A percentile compares a stretch with the other conserved stretches of the same genome.
Evolutionary conservation across 495 filamentous ascomycete species (phyloP).

Genomic region (Tuber calosporum): DNA sequence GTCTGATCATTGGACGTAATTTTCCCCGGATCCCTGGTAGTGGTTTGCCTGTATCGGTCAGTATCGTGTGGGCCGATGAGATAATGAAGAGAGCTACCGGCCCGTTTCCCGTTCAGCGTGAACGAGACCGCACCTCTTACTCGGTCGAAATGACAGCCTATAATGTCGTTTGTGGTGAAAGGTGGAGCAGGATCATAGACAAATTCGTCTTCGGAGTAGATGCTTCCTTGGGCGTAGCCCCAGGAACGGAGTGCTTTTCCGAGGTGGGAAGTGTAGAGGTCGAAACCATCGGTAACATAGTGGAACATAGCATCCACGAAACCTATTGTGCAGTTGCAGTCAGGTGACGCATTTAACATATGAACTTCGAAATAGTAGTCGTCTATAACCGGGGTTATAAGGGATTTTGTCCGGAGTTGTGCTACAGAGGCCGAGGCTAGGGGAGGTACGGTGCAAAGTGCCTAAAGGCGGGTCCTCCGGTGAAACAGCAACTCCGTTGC

Average conservation of each 20-base stretch:
- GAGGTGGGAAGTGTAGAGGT: background rate
- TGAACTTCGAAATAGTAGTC: slow-evolving; percentile 14
- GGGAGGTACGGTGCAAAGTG: too few relatives aligned
- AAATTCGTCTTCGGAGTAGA: background rate
- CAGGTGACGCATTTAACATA: background rate
- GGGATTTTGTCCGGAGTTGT: background rate
- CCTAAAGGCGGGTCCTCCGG: too few relatives aligned
- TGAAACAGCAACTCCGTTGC: too few relatives aligned
- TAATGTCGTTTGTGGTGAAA: background rate
- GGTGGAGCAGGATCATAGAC: background rate
- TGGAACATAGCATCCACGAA: background rate
- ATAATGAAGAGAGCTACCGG: slow-evolving; percentile 9
- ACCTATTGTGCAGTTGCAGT: background rate
- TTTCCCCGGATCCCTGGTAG: slow-evolving; percentile 13
- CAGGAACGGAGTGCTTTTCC: background rate
- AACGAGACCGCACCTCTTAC: slow-evolving; percentile 10
- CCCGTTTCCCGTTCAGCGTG: slow-evolving; percentile 9
- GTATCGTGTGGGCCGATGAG: background rate
- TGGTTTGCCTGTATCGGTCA: background rate
- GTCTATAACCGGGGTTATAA: background rate
- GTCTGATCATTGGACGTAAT: background rate
- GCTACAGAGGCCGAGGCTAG: background rate
- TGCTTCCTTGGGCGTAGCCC: background rate
- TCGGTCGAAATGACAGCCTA: slow-evolving; percentile 16
- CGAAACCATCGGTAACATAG: background rate